A percentile compares a stretch with the other conserved stretches of the same genome.
Conservation (phyloP, 441 rosid genomes). For the Omphalea diandra region DNA sequence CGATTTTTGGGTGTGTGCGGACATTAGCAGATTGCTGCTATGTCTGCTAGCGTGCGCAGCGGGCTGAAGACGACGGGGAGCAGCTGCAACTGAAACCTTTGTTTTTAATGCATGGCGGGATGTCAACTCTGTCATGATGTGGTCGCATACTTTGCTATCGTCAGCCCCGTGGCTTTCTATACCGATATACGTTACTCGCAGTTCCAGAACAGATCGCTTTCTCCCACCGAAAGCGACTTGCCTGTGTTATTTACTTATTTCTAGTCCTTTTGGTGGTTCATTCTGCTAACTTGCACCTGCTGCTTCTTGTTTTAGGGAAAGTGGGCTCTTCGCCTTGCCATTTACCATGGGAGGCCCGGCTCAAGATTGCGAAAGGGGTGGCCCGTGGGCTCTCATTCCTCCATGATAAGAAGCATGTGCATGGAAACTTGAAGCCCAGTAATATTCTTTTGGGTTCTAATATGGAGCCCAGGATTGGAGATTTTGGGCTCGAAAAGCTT, state of each 20-base stretch:
- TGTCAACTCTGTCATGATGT: conserved; percentile 42
- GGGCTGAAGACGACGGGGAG: conserved; percentile 47
- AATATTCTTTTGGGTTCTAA: conserved; percentile 61
- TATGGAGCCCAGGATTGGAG: conserved; percentile 80
- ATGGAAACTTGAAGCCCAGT: conserved; percentile 79
- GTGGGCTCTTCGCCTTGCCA: conserved; percentile 68
- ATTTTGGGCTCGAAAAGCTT: conserved; percentile 78
- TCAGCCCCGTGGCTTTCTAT: conserved; percentile 38
- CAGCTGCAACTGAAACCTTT: conserved; percentile 47
- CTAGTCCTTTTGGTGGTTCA: neutral
- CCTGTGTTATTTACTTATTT: neutral
- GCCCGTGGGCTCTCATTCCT: conserved; percentile 79
- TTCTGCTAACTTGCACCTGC: conserved; percentile 9
- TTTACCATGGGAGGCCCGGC: conserved; percentile 79
- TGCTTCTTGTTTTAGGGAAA: conserved; percentile 49
- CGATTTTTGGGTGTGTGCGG: conserved; percentile 17
- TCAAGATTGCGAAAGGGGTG: conserved; percentile 70
- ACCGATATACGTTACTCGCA: conserved; percentile 22
- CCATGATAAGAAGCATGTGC: conserved; percentile 85
- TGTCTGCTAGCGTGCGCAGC: conserved; percentile 26
- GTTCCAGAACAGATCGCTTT: neutral
- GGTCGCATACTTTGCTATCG: conserved; percentile 20
- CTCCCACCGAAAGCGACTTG: conserved; percentile 16
- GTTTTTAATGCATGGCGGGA: conserved; percentile 47
- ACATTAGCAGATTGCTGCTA: conserved; percentile 19